Conservation (phyloP, 2,329 filamentous ascomycete genomes). For the Lachnellula cervina region DNA sequence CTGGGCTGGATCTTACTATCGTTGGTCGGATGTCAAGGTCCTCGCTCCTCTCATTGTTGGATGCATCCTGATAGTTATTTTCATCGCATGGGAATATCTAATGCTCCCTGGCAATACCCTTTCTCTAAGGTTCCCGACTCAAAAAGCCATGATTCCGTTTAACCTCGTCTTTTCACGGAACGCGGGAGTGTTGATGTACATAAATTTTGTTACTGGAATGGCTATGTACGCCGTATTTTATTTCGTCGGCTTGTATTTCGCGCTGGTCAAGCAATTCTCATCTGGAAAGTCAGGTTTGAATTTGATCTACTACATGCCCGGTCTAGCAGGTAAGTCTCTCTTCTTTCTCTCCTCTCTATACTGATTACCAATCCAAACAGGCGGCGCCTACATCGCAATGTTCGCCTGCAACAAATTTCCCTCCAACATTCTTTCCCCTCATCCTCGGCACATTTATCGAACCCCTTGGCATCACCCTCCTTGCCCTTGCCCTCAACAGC, state of each 20-base stretch:
- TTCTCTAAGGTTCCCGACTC: slow-evolving; percentile 44
- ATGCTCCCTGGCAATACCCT: slow-evolving; percentile 43
- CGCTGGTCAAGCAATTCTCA: slow-evolving; percentile 51
- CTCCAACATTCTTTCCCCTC: slow-evolving; percentile 57
- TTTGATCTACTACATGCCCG: slow-evolving; percentile 60
- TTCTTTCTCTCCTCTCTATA: not conserved
- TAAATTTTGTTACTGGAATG: slow-evolving; percentile 54
- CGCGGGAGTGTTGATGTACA: slow-evolving; percentile 54
- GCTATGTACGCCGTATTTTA: slow-evolving; percentile 55
- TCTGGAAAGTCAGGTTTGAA: slow-evolving; percentile 49
- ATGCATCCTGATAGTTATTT: slow-evolving; percentile 33
- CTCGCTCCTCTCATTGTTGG: slow-evolving; percentile 37
- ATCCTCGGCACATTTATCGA: slow-evolving; percentile 52
- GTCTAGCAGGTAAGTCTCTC: slow-evolving; percentile 46
- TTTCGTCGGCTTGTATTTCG: slow-evolving; percentile 65
- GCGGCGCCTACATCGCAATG: slow-evolving; percentile 53
- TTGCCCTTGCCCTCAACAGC: slow-evolving; percentile 52
- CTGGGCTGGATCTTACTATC: slow-evolving; percentile 40
- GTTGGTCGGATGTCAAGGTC: slow-evolving; percentile 37
- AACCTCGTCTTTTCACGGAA: slow-evolving; percentile 52
- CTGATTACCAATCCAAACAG: slow-evolving; percentile 20
- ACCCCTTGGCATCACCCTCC: slow-evolving; percentile 51
- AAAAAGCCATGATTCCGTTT: slow-evolving; percentile 62
- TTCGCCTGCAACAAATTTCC: slow-evolving; percentile 55
- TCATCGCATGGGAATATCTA: slow-evolving; percentile 41